Percentiles rank a stretch among this genome's conserved stretches.
Conservation (phyloP, 257 asterid genomes). For the Nicotiana tomentosiformis region DNA sequence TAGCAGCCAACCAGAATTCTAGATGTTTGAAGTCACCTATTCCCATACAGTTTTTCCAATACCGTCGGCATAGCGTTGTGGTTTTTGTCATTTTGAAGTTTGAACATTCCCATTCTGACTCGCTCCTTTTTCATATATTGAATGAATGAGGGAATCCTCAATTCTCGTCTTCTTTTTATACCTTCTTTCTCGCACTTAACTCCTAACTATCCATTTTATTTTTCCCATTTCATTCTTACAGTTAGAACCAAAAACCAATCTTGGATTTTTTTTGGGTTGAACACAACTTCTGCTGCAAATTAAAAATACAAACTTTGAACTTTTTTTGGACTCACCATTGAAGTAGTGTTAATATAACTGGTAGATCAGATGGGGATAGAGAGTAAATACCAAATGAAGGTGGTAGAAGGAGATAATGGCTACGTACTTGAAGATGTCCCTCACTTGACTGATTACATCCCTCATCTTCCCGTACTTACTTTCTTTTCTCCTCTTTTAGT, state of each 20-base stretch:
- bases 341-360: neutral
- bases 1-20: neutral
- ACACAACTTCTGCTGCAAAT: neutral
- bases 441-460: slow-evolving; percentile 72
- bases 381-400: slow-evolving; percentile 51
- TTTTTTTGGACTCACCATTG: neutral
- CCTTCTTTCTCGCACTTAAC: neutral
- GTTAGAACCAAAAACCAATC: neutral
- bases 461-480: slow-evolving; percentile 56
- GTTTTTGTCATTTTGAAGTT: neutral
- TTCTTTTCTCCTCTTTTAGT: slow-evolving; percentile 7
- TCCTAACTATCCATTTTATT: neutral
- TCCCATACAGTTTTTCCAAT: neutral
- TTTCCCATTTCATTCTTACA: neutral
- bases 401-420: slow-evolving; percentile 56
- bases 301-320: neutral
- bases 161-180: neutral
- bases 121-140: neutral
- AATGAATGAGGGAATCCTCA: neutral
- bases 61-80: neutral
- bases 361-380: slow-evolving; percentile 15
- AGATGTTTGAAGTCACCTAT: neutral
- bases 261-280: neutral
- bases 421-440: slow-evolving; percentile 93
- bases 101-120: neutral